phyloP scores from a whole-genome alignment of 805 yeast species.

The Ogataea nakhonphanomensis region DNA sequence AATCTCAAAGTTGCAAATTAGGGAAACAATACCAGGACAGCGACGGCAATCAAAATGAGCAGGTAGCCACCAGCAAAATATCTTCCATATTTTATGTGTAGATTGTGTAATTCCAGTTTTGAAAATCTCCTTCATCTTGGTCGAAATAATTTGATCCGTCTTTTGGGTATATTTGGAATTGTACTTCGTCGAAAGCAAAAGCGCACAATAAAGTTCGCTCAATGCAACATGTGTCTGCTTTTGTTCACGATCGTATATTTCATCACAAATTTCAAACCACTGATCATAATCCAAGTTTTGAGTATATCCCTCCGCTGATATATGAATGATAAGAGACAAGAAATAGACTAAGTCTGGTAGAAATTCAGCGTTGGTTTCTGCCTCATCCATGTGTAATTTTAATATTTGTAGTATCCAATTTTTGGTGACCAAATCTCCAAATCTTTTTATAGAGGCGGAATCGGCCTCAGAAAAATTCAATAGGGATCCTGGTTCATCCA shows the following conservation, averaged over 20 bases:
- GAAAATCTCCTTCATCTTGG: constrained; percentile 45
- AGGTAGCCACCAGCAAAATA: constrained; percentile 73
- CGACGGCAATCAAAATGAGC: constrained; percentile 66
- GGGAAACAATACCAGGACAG: constrained; percentile 46
- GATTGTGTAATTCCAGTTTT: constrained; percentile 68
- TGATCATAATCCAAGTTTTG: constrained; percentile 47
- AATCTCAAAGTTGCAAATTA: constrained; percentile 45
- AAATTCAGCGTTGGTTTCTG: constrained; percentile 65
- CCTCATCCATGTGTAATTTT: constrained; percentile 55
- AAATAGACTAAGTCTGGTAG: constrained; percentile 63
- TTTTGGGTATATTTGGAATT: constrained; percentile 28
- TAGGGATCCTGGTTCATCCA: constrained; percentile 26
- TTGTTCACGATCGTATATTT: constrained; percentile 59
- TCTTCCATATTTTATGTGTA: constrained; percentile 67
- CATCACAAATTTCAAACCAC: constrained; percentile 46
- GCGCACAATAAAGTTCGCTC: constrained; percentile 67
- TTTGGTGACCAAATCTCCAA: constrained; percentile 47
- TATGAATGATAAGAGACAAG: constrained; percentile 45
- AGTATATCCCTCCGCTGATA: constrained; percentile 44
- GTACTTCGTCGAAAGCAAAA: constrained; percentile 49
- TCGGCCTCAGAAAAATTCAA: constrained; percentile 43
- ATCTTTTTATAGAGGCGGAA: constrained; percentile 33
- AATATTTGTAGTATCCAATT: constrained; percentile 58
- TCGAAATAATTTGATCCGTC: constrained; percentile 46
- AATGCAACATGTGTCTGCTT: constrained; percentile 72